Evolutionary conservation across 1,139 yeast species (phyloP).

Genomic region (Blastobotrys apis): DNA sequence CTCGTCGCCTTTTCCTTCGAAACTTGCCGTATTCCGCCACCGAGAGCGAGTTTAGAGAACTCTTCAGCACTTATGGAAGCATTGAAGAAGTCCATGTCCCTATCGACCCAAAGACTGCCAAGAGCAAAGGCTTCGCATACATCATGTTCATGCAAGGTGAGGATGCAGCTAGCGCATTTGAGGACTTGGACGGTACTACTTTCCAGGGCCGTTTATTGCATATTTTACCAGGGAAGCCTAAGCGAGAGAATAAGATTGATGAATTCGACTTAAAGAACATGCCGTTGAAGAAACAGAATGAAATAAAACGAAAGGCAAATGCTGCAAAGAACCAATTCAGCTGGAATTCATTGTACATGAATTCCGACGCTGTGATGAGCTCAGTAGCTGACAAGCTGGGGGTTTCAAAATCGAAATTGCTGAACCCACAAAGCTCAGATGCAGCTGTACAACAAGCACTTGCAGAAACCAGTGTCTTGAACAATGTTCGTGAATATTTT

Average conservation of each 20-base stretch:
- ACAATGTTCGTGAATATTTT: slow-evolving; percentile 83
- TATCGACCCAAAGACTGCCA: slow-evolving; percentile 81
- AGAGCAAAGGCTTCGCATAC: slow-evolving; percentile 91
- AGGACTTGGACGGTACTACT: slow-evolving; percentile 74
- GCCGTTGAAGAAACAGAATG: slow-evolving; percentile 88
- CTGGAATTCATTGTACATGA: slow-evolving; percentile 93
- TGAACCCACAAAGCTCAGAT: slow-evolving; percentile 80
- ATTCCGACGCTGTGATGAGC: slow-evolving; percentile 85
- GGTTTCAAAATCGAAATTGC: slow-evolving; percentile 70
- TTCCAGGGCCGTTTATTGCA: slow-evolving; percentile 94
- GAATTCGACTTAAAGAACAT: slow-evolving; percentile 86
- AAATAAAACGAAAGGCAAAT: slow-evolving; percentile 73
- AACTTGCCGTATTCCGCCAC: slow-evolving; percentile 77
- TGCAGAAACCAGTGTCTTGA: slow-evolving; percentile 95
- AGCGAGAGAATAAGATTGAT: slow-evolving; percentile 72
- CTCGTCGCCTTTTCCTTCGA: slow-evolving; percentile 85
- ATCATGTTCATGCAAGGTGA: slow-evolving; percentile 61
- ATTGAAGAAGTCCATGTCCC: slow-evolving; percentile 73
- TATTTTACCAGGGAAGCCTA: slow-evolving; percentile 78
- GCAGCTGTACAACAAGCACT: slow-evolving; percentile 97
- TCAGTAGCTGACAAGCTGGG: slow-evolving; percentile 86
- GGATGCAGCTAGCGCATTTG: slow-evolving; percentile 73
- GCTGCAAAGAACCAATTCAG: slow-evolving; percentile 84
- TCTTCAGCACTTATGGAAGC: slow-evolving; percentile 48
- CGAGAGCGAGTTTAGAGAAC: slow-evolving; percentile 66